These are phyloP conservation scores for Vaccinium corymbosum DNA, from an alignment of 148 eudicot genomes.

Conservation along the genomic window DNA sequence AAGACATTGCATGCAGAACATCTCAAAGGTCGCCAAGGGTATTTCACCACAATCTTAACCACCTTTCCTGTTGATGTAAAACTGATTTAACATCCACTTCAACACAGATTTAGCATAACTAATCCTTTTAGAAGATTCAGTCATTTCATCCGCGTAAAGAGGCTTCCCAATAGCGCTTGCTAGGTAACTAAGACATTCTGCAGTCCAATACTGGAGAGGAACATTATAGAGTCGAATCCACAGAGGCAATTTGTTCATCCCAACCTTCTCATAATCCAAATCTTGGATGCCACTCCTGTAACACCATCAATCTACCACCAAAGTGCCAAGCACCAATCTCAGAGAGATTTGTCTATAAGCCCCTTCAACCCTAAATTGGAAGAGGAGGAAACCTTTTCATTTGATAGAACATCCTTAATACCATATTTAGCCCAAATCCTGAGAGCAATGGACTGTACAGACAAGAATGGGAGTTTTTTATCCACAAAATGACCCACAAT, in stretches of 20 bases:
- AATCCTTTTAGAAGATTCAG: neutral
- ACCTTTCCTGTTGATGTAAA: too few species aligned
- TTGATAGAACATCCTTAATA: too few species aligned
- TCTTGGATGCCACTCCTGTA: neutral
- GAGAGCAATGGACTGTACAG: too few species aligned
- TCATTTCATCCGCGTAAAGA: neutral
- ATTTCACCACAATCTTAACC: too few species aligned
- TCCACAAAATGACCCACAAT: too few species aligned
- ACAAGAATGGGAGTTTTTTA: too few species aligned
- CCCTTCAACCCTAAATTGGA: neutral
- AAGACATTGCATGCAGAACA: too few species aligned
- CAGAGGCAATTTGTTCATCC: neutral
- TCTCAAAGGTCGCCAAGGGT: too few species aligned
- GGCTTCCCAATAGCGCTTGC: neutral
- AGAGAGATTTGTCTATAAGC: neutral
- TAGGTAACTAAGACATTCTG: neutral
- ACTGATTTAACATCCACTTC: too few species aligned
- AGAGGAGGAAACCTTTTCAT: too few species aligned
- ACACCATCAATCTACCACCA: neutral
- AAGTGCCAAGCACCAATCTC: neutral
- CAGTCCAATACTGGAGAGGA: neutral
- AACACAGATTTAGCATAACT: too few species aligned
- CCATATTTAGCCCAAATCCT: too few species aligned
- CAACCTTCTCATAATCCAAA: neutral
- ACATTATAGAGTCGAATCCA: neutral